Evolutionary conservation across 805 yeast genomes (phyloP).

Genomic region (Kodamaea restingae): DNA sequence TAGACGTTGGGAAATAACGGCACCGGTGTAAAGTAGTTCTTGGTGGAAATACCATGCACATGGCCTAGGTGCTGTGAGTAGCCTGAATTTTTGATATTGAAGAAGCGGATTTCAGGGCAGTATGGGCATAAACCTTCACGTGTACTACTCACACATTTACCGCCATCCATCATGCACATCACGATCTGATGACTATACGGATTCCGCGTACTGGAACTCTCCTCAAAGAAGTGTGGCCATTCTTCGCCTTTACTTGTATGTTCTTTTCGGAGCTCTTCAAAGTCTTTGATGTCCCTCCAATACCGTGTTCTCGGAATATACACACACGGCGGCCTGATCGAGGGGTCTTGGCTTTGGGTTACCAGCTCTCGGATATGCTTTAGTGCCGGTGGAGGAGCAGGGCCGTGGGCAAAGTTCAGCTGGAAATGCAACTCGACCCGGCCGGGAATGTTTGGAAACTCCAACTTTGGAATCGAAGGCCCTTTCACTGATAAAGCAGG

Average conservation of each 20-base stretch:
- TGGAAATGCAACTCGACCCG: constrained; percentile 1
- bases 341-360: neutral
- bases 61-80: constrained; percentile 34
- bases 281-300: constrained; percentile 4
- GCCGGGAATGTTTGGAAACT: neutral
- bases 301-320: constrained; percentile 7
- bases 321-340: constrained; percentile 7
- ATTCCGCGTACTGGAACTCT: neutral
- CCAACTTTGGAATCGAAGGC: neutral
- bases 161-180: constrained; percentile 1
- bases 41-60: constrained; percentile 31
- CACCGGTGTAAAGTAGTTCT: constrained; percentile 28
- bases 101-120: constrained; percentile 27
- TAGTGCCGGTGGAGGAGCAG: neutral
- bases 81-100: constrained; percentile 28
- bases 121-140: constrained; percentile 34
- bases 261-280: neutral
- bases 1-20: constrained; percentile 22
- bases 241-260: neutral
- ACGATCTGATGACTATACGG: constrained; percentile 9
- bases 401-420: constrained; percentile 8
- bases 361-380: constrained; percentile 2
- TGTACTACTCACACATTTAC: constrained; percentile 12
- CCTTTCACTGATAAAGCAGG: constrained; percentile 1
- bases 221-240: constrained; percentile 3